Conservation (phyloP, 129 eudicot genomes). For the Apium graveolens region DNA sequence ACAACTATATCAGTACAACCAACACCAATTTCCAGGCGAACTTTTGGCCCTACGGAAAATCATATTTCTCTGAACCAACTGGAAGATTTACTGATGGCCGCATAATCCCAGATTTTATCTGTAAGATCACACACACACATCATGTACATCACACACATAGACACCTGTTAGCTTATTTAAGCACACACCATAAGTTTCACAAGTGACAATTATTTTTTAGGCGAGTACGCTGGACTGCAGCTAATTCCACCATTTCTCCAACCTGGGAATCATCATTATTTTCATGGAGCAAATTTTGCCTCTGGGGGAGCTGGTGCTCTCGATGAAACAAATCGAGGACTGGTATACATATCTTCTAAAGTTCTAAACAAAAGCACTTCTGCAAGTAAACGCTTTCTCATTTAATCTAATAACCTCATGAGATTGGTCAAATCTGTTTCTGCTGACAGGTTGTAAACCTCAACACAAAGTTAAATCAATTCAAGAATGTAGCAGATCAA, state of each 20-base stretch:
- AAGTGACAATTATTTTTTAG: constrained; percentile 13
- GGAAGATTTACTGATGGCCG: constrained; percentile 63
- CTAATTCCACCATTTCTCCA: constrained; percentile 37
- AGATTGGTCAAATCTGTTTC: background rate
- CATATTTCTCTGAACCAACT: constrained; percentile 34
- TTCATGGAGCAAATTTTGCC: constrained; percentile 52
- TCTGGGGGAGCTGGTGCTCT: constrained; percentile 54
- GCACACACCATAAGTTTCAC: background rate
- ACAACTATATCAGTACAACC: constrained; percentile 37
- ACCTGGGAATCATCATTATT: constrained; percentile 25
- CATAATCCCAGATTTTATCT: constrained; percentile 32
- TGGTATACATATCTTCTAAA: too few relatives aligned
- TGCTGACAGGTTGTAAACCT: constrained; percentile 34
- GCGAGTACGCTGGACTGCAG: constrained; percentile 37
- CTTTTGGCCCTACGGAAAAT: constrained; percentile 43
- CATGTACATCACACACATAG: background rate
- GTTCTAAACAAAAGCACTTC: too few relatives aligned
- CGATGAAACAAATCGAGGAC: constrained; percentile 35
- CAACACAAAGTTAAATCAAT: constrained; percentile 27
- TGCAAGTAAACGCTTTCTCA: too few relatives aligned
- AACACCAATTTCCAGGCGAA: constrained; percentile 31
- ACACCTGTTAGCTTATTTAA: background rate
- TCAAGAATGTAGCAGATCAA: constrained; percentile 27
- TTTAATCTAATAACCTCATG: too few relatives aligned
- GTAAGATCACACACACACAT: background rate